Percentiles rank a stretch among this genome's conserved stretches.
Evolutionary conservation across 140 eudicot genomes (phyloP).

Genomic region (Oenanthe javanica): DNA sequence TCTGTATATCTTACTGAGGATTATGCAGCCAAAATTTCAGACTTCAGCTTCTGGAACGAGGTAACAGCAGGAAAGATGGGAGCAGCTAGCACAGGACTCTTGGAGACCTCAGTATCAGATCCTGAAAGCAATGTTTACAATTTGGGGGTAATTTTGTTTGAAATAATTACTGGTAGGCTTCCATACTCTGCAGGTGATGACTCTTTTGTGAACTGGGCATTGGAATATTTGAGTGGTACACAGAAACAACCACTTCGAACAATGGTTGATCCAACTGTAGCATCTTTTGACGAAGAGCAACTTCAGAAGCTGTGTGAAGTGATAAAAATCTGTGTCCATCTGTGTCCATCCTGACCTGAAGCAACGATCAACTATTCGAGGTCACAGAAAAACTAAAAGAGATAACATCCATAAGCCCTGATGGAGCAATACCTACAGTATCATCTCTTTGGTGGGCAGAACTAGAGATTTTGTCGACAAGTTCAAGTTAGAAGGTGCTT

Average conservation of each 20-base stretch:
- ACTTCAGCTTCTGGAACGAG: slow-evolving; percentile 65
- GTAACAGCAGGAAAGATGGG: slow-evolving; percentile 36
- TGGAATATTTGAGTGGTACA: slow-evolving; percentile 25
- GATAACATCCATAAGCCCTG: slow-evolving; percentile 56
- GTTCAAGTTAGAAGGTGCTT: slow-evolving; percentile 24
- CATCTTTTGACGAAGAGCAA: slow-evolving; percentile 24
- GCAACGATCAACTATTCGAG: slow-evolving; percentile 49
- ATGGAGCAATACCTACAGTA: slow-evolving; percentile 52
- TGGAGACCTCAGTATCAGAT: slow-evolving; percentile 32
- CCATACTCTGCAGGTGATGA: slow-evolving; percentile 23
- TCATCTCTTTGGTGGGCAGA: slow-evolving; percentile 99
- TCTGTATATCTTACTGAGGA: slow-evolving; percentile 73
- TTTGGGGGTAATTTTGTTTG: slow-evolving; percentile 62
- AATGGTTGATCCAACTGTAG: slow-evolving; percentile 55
- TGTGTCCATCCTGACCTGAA: slow-evolving; percentile 42
- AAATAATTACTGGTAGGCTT: slow-evolving; percentile 62
- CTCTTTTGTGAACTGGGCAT: slow-evolving; percentile 33
- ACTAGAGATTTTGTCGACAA: slow-evolving; percentile 69
- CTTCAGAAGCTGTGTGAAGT: slow-evolving; percentile 39
- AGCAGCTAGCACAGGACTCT: slow-evolving; percentile 35
- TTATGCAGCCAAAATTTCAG: slow-evolving; percentile 81
- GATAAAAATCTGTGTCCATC: slow-evolving; percentile 43
- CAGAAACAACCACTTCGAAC: slow-evolving; percentile 18
- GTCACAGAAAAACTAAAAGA: slow-evolving; percentile 42
- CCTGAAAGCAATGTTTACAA: slow-evolving; percentile 52